phyloP scores from a whole-genome alignment of 2,329 filamentous ascomycete genomes.

The Elsinoe ampelina region DNA sequence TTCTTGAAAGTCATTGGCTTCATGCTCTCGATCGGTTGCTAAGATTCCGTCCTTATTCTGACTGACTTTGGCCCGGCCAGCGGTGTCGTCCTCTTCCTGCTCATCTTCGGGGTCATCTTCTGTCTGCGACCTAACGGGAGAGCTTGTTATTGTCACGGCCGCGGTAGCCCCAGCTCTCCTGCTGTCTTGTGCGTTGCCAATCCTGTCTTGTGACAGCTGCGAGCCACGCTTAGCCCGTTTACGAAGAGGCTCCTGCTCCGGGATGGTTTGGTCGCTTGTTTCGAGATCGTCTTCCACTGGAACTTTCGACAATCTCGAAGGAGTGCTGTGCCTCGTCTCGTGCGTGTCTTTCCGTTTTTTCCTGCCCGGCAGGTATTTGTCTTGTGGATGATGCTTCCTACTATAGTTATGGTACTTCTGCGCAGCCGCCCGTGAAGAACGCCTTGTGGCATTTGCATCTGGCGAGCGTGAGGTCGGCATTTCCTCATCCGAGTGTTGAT shows the following conservation, averaged over 20 bases:
- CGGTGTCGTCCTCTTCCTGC: not conserved
- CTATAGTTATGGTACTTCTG: not conserved
- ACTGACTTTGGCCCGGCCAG: not conserved
- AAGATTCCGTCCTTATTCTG: not conserved
- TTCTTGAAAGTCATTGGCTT: not conserved
- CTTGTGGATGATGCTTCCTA: not conserved
- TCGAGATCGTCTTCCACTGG: too few species aligned
- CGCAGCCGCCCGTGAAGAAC: not conserved
- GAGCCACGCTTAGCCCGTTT: too few species aligned
- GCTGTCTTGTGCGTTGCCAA: not conserved
- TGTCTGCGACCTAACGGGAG: not conserved
- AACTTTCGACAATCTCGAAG: too few species aligned
- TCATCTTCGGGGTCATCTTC: not conserved
- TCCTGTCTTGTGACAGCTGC: too few species aligned
- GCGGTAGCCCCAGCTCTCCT: not conserved
- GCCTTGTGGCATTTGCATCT: not conserved
- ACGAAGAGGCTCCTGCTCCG: too few species aligned
- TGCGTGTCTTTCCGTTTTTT: not conserved
- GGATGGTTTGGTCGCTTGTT: too few species aligned
- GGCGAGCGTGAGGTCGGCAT: not conserved
- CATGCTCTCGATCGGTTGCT: not conserved
- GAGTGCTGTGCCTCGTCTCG: too few species aligned
- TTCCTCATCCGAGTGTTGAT: too few species aligned
- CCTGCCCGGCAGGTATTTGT: not conserved
- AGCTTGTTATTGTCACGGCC: not conserved